Percentiles rank a stretch among this genome's conserved stretches.
phyloP scores from a whole-genome alignment of 2,329 filamentous ascomycete species.

The Microcyclosporella mali region DNA sequence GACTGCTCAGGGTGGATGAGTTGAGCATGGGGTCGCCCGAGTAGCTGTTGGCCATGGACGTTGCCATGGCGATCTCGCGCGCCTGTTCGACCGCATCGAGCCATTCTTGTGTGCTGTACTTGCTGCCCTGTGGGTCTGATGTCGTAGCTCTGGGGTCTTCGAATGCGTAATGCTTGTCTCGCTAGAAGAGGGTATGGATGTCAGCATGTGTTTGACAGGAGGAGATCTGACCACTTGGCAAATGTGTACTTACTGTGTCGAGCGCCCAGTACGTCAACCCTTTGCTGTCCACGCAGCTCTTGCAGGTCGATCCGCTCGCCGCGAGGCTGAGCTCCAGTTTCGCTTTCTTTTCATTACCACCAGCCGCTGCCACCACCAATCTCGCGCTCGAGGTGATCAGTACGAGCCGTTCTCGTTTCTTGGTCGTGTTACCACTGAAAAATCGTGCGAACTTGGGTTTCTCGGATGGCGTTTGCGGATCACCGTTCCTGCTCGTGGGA shows the following conservation, averaged over 20 bases:
- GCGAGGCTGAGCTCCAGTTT: conserved; percentile 89
- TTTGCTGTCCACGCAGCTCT: conserved; percentile 75
- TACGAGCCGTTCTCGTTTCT: conserved; percentile 87
- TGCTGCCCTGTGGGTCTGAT: conserved; percentile 56
- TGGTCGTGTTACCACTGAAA: conserved; percentile 83
- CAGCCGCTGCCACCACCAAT: conserved; percentile 81
- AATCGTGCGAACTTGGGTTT: conserved; percentile 83
- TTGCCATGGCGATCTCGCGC: conserved; percentile 72
- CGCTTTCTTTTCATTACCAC: conserved; percentile 90
- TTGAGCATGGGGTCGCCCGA: conserved; percentile 45
- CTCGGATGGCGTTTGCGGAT: conserved; percentile 51
- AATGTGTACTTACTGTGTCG: conserved; percentile 68
- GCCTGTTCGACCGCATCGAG: conserved; percentile 81
- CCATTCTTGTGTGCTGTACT: conserved; percentile 80
- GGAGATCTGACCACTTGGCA: background rate
- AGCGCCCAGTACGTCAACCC: conserved; percentile 83
- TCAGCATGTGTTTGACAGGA: conserved; percentile 11
- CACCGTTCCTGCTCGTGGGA: conserved; percentile 63
- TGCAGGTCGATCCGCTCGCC: conserved; percentile 68
- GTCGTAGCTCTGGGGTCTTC: conserved; percentile 78
- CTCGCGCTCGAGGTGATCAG: conserved; percentile 91
- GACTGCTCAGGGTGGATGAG: conserved; percentile 60
- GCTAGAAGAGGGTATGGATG: conserved; percentile 51
- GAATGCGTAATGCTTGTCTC: conserved; percentile 84
- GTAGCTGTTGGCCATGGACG: conserved; percentile 56